Percentiles rank a stretch among this genome's conserved stretches.
Evolutionary conservation across 257 asterid genomes (phyloP).

Genomic region (Solanum tarapatanum): DNA sequence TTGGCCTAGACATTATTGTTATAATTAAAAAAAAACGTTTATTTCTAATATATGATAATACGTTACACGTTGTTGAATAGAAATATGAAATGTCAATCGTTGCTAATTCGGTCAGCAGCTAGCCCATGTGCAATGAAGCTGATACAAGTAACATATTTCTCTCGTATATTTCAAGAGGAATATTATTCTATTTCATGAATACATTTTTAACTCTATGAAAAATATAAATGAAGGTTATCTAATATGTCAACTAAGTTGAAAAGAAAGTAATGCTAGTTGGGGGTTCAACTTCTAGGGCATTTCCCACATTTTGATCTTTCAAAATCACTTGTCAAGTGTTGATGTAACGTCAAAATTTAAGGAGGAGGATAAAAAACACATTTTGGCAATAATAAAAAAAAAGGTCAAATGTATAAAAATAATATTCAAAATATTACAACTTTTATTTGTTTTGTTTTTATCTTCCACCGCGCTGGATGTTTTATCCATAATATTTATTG

Average conservation of each 20-base stretch:
- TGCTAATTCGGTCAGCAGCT: neutral
- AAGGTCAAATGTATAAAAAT: neutral
- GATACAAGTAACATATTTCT: too few relatives aligned
- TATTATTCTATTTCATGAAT: neutral
- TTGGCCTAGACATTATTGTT: neutral
- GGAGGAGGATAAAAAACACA: neutral
- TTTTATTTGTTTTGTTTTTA: neutral
- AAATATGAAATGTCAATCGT: neutral
- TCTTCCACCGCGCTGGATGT: neutral
- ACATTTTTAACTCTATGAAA: neutral
- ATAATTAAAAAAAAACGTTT: neutral
- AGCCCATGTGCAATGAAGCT: neutral
- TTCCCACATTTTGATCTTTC: neutral
- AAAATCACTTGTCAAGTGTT: neutral
- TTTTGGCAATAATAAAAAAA: neutral
- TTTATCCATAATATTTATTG: neutral
- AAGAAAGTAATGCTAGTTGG: neutral
- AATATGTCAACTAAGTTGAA: neutral
- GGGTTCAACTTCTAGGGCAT: neutral
- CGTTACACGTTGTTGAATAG: neutral
- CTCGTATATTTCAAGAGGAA: neutral
- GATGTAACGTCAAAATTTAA: neutral
- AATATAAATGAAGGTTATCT: neutral
- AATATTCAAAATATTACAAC: neutral
- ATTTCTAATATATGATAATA: neutral